Evolutionary conservation across 768 basidiomycete genomes (phyloP), one percentile per base, ranked within the genome.

Genomic region (Tylopilus felleus): DNA sequence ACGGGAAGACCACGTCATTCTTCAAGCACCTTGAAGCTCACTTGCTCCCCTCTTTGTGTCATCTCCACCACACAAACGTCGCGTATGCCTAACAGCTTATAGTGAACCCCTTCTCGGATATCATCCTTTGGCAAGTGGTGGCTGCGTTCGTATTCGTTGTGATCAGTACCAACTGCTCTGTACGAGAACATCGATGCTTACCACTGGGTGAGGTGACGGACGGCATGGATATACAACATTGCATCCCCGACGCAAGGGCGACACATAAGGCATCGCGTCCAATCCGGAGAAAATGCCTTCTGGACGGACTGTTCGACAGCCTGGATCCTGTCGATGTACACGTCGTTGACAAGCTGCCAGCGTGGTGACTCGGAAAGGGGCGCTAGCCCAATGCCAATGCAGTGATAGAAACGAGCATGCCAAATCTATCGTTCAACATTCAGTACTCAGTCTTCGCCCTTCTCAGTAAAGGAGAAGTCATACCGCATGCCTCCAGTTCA

Each of bases 401-500:
- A 42, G 14, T 60, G 58, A 19, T 40, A 33, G 22, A 47, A 40
- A 19, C 35, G 23, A 25, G 60, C 60, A 28, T 61, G 54, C 47
- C 39, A 49, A 5, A 61, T 51, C 60, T 62, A 17, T 39, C 19
- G 14, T 42, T 43, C n/a, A 13, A 22, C 3, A 9, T 22, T 33
- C 21, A 42, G 19, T 5, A 29, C 9, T n/a, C 42, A 5, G 14
- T 13, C 19, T 5, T 22, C 17, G 13, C n/a, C 36, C 13, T 21
- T 28, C 31, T 13, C 12, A 17, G 23, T 13, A 10, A 17, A 39
- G 19, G 17, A 31, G 9, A 45, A 13, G 10, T 9, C 58, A 3
- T 41, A 61, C 55, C 22, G 59, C 62, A 19, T 52, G 23, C 27
- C 40, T 55, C 55, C 62, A 63, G 29, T 38, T 31, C 50, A 61